phyloP scores from a whole-genome alignment of 768 basidiomycete species.

The Cystofilobasidium ferigula region DNA sequence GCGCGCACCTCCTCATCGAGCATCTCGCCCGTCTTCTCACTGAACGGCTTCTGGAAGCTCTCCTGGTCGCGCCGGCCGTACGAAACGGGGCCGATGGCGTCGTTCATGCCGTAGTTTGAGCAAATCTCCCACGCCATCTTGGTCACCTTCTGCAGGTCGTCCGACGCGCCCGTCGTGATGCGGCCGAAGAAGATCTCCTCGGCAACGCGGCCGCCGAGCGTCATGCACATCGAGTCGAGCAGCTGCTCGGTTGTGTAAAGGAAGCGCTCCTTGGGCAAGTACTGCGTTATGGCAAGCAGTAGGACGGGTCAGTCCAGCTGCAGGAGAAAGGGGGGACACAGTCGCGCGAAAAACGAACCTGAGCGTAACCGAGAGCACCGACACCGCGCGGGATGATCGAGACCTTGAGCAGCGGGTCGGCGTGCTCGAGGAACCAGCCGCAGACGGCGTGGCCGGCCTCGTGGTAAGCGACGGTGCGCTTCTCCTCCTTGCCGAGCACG shows the following conservation, averaged over 20 bases:
- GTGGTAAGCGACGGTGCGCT: constrained; percentile 97
- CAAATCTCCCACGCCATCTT: constrained; percentile 87
- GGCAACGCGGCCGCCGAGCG: constrained; percentile 89
- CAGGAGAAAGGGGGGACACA: not conserved
- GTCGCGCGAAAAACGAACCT: constrained; percentile 46
- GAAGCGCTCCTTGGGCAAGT: constrained; percentile 90
- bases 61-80: constrained; percentile 65
- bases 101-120: constrained; percentile 95
- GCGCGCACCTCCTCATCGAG: constrained; percentile 26
- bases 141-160: constrained; percentile 95
- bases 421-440: constrained; percentile 97
- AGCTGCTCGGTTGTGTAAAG: constrained; percentile 91
- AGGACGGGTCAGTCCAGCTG: constrained; percentile 5
- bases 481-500: constrained; percentile 86
- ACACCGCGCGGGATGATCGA: constrained; percentile 96
- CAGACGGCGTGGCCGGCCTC: constrained; percentile 98
- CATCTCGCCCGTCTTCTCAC: constrained; percentile 27
- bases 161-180: constrained; percentile 96
- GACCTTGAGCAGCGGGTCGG: constrained; percentile 91
- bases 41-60: constrained; percentile 25
- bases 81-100: constrained; percentile 84
- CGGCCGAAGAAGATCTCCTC: constrained; percentile 95
- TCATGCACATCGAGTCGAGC: constrained; percentile 94
- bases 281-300: constrained; percentile 43
- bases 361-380: constrained; percentile 91